Evolutionary conservation across 1,284 basidiomycete species (phyloP).

Genomic region (Trichosporon asahii): DNA sequence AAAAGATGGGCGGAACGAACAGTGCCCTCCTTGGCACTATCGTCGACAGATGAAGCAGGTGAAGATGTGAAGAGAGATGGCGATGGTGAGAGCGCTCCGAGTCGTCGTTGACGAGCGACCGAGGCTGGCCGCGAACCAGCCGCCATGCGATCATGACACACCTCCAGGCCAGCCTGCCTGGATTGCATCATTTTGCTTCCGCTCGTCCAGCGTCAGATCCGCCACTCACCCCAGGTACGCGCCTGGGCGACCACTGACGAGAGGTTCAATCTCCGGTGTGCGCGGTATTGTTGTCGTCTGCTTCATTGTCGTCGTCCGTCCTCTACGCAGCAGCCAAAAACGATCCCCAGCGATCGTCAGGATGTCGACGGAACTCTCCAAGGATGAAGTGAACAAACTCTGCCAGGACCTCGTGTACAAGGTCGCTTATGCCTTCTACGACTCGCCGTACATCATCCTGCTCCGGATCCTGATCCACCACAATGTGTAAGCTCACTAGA

Average conservation of each 20-base stretch:
- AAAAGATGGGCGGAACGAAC: slow-evolving; percentile 6
- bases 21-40: neutral
- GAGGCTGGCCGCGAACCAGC: neutral
- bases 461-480: slow-evolving; percentile 88
- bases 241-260: neutral
- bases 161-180: neutral
- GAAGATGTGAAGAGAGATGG: neutral
- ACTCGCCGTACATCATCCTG: slow-evolving; percentile 83
- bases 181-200: neutral
- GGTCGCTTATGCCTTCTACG: slow-evolving; percentile 91
- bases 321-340: neutral
- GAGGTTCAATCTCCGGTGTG: neutral
- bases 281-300: neutral
- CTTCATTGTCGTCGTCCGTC: neutral
- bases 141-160: neutral
- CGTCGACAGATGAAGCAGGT: neutral
- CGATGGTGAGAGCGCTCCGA: neutral
- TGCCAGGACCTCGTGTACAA: slow-evolving; percentile 70
- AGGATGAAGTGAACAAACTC: slow-evolving; percentile 36
- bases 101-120: neutral
- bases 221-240: neutral
- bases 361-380: slow-evolving; percentile 26
- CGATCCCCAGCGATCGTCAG: neutral
- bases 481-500: slow-evolving; percentile 63
- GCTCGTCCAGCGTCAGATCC: neutral